Conservation (phyloP, 192 early-diverging fungal species). For the Umbelopsis sp. region DNA sequence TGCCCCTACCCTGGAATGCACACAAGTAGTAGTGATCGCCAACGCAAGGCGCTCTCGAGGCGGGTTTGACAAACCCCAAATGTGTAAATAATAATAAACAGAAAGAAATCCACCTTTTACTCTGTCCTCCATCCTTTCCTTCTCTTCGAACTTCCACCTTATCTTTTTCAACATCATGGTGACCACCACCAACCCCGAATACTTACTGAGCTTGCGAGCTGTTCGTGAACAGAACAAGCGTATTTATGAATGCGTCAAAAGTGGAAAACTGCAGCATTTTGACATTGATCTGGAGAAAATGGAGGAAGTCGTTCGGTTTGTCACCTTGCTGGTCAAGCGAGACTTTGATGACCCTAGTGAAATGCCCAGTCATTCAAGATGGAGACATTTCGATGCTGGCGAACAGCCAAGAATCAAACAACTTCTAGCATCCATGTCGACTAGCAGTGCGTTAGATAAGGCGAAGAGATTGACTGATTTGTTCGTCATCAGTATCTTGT, state of each 20-base stretch:
- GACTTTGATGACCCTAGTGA: constrained; percentile 56
- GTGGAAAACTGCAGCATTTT: constrained; percentile 72
- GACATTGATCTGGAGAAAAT: constrained; percentile 68
- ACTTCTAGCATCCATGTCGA: constrained; percentile 49
- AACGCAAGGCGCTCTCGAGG: constrained; percentile 20
- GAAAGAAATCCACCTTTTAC: background rate
- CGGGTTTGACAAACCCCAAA: background rate
- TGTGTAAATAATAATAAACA: constrained; percentile 13
- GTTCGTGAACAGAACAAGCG: constrained; percentile 72
- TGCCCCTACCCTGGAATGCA: background rate
- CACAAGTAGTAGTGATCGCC: constrained; percentile 10
- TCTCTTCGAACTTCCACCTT: background rate
- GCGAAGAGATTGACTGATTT: constrained; percentile 81
- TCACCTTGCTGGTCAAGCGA: constrained; percentile 47
- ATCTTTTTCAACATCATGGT: background rate
- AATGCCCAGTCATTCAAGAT: constrained; percentile 88
- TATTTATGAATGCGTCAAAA: constrained; percentile 62
- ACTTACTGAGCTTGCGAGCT: constrained; percentile 66
- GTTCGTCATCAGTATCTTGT: constrained; percentile 82
- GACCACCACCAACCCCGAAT: constrained; percentile 27
- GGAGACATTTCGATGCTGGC: constrained; percentile 82
- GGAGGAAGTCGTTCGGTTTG: constrained; percentile 66
- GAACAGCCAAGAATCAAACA: constrained; percentile 49
- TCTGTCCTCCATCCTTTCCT: background rate
- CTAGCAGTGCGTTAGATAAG: constrained; percentile 52